Evolutionary conservation across 805 yeast genomes (phyloP), one percentile per base, ranked within the genome.

Genomic region (Myxozyma neotropica): DNA sequence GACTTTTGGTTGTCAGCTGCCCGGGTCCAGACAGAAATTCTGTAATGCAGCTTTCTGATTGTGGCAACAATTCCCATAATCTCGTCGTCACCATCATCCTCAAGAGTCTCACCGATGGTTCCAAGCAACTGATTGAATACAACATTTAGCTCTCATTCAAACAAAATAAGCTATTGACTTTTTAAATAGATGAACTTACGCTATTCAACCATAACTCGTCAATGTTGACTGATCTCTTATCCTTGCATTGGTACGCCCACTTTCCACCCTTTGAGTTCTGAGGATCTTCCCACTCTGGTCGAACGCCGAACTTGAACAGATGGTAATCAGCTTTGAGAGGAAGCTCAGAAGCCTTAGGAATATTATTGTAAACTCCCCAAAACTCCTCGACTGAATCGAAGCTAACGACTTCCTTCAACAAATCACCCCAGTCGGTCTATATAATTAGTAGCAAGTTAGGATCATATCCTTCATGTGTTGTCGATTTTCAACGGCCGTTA

Each of bases 201-300:
- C 92, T 85, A 75, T 95, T 81, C 72, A 90, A 84, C 99, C 98
- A 94, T 72, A 89, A 80, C 68, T 91, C 96, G 74, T 92, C 93
- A 73, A 90, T 85, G 63, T 84, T 84, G 47, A 78, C 76, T 15
- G 60, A 61, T 63, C 77, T 74, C 66, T 81, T 87, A 63, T 83
- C 81, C 74, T 80, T 86, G 76, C 87, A 85, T 76, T 82, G 85
- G 77, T 83, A 88, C 44, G 88, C 81, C 96, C 97, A 94, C 78
- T 89, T 90, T 72, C 99, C 99, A 73, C 99, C 99, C 68, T 85
- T 81, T 61, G 88, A 75, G 77, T 94, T 94, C 66, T 84, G 83
- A 55, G 78, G 80, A 75, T 94, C 98, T 81, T 94, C 99, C 99
- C 99, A 94, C 81, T 94, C 98, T 57, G 99, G 99, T 75, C 89